Conservation (phyloP, 2,329 filamentous ascomycete genomes). For the Mycogone perniciosa region DNA sequence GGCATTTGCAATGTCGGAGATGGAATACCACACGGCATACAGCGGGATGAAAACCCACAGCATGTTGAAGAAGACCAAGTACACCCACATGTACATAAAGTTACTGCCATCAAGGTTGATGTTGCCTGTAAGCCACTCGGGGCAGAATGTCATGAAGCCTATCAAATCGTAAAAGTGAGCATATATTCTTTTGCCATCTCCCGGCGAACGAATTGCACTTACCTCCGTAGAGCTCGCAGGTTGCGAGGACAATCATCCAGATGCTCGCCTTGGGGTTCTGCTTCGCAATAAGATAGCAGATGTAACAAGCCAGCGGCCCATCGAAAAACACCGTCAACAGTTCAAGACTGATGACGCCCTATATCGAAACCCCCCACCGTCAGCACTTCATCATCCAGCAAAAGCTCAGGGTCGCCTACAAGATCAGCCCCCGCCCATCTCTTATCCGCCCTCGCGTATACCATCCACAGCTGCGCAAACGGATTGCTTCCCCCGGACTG, state of each 20-base stretch:
- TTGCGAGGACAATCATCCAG: slow-evolving; percentile 59
- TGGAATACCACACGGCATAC: slow-evolving; percentile 51
- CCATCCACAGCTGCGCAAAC: slow-evolving; percentile 60
- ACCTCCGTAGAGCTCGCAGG: slow-evolving; percentile 61
- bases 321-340: slow-evolving; percentile 58
- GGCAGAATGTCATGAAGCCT: slow-evolving; percentile 67
- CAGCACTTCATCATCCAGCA: not conserved
- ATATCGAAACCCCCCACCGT: not conserved
- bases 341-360: slow-evolving; percentile 58
- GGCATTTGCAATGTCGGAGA: slow-evolving; percentile 48
- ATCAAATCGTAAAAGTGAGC: not conserved
- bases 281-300: slow-evolving; percentile 55
- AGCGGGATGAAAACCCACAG: slow-evolving; percentile 60
- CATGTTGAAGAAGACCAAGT: slow-evolving; percentile 62
- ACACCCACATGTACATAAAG: slow-evolving; percentile 63
- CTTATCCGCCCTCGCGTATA: slow-evolving; percentile 58
- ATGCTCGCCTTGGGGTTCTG: slow-evolving; percentile 50
- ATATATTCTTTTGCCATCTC: not conserved
- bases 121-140: slow-evolving; percentile 60
- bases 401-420: slow-evolving; percentile 26
- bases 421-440: slow-evolving; percentile 59
- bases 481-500: slow-evolving; percentile 49
- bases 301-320: slow-evolving; percentile 52
- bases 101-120: slow-evolving; percentile 58
- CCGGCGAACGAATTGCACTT: slow-evolving; percentile 16